Percentiles rank a stretch among this genome's conserved stretches.
Conservation (phyloP, 495 filamentous ascomycete species). For the Penicillium ochrochloron region DNA sequence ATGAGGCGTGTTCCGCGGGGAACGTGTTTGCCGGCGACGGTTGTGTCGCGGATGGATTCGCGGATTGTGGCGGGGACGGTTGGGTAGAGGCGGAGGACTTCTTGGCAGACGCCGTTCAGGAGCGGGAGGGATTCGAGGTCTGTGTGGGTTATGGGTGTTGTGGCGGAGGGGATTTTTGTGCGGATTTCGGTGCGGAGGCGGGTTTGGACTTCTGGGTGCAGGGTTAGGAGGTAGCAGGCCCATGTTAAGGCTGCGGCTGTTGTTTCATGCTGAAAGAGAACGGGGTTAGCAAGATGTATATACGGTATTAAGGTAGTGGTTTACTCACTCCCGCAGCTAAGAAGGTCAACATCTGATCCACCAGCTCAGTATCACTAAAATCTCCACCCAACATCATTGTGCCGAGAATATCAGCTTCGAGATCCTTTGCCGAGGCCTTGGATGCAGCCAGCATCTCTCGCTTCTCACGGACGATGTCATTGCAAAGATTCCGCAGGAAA, state of each 20-base stretch:
- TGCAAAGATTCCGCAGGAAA: slow-evolving; percentile 65
- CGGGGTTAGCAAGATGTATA: slow-evolving; percentile 22
- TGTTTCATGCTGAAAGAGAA: slow-evolving; percentile 52
- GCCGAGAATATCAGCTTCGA: slow-evolving; percentile 73
- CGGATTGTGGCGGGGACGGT: slow-evolving; percentile 57
- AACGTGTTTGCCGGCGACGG: slow-evolving; percentile 47
- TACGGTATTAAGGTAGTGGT: no score
- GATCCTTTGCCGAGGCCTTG: slow-evolving; percentile 57
- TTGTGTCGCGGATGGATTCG: slow-evolving; percentile 50
- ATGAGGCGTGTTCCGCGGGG: slow-evolving; percentile 51
- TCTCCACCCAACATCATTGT: slow-evolving; percentile 57
- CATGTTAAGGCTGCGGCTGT: slow-evolving; percentile 59
- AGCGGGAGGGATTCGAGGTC: slow-evolving; percentile 55
- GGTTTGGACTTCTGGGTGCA: slow-evolving; percentile 50
- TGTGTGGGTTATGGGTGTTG: slow-evolving; percentile 33
- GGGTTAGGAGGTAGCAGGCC: slow-evolving; percentile 55
- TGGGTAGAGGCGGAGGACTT: slow-evolving; percentile 54
- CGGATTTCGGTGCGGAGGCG: slow-evolving; percentile 54
- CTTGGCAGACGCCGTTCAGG: slow-evolving; percentile 57
- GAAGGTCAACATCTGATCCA: slow-evolving; percentile 61
- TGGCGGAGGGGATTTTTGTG: slow-evolving; percentile 39
- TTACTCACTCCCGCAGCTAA: slow-evolving; percentile 53
- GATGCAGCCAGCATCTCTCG: slow-evolving; percentile 53
- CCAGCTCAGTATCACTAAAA: slow-evolving; percentile 55
- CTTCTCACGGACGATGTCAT: slow-evolving; percentile 71